These are phyloP conservation scores for Solanum appendiculatum DNA, from an alignment of 257 asterid species.

Conservation along the genomic window DNA sequence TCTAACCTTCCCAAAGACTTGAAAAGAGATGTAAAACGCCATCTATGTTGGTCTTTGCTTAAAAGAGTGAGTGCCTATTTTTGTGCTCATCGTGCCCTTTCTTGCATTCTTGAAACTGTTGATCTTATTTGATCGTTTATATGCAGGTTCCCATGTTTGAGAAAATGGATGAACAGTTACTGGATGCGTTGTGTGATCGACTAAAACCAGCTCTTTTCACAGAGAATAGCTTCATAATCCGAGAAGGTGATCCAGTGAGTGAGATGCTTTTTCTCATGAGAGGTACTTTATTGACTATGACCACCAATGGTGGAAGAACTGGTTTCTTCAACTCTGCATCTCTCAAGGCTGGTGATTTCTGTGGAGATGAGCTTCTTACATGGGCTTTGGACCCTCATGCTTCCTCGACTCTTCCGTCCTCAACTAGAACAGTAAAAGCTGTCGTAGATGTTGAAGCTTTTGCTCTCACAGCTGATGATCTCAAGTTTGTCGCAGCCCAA, in stretches of 20 bases:
- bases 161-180: slow-evolving; percentile 47
- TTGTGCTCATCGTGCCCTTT: not conserved
- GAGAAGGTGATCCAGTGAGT: slow-evolving; percentile 60
- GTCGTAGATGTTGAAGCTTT: slow-evolving; percentile 19
- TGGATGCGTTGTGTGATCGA: slow-evolving; percentile 44
- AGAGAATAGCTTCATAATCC: slow-evolving; percentile 36
- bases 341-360: slow-evolving; percentile 33
- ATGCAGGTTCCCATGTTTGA: slow-evolving; percentile 56
- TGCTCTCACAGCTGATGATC: slow-evolving; percentile 17
- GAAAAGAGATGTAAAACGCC: slow-evolving; percentile 58
- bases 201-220: slow-evolving; percentile 50
- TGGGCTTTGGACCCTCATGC: slow-evolving; percentile 26
- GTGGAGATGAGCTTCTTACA: slow-evolving; percentile 27
- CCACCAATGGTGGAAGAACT: slow-evolving; percentile 55
- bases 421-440: slow-evolving; percentile 22
- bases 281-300: slow-evolving; percentile 35
- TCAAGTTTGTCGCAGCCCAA: slow-evolving; percentile 22
- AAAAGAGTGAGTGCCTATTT: slow-evolving; percentile 26
- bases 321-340: slow-evolving; percentile 48
- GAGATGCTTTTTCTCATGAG: slow-evolving; percentile 67
- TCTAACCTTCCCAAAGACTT: slow-evolving; percentile 58
- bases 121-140: not conserved
- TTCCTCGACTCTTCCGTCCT: slow-evolving; percentile 14
- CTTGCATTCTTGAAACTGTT: not conserved
- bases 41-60: slow-evolving; percentile 56